Base-by-base conservation (phyloP, 2,329 filamentous ascomycete genomes). In the Aureobasidium uvarum region DNA sequence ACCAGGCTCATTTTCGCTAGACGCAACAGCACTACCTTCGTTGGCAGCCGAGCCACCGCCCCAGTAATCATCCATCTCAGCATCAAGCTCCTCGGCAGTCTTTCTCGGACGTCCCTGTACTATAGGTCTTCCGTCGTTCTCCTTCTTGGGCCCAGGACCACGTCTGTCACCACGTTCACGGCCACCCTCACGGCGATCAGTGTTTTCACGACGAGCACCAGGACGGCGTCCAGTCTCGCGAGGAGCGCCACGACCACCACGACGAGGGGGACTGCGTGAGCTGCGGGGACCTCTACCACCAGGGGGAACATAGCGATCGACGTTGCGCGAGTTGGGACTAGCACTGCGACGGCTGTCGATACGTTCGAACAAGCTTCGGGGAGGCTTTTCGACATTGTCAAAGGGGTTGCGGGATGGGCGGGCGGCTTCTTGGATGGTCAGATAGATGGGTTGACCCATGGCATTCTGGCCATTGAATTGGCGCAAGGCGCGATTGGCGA, bases 1-100 rank as follows among this genome's bases (percentile, higher is more conserved):
- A 16, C 46, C 64, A 56, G 45, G n/a, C 25, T 39, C 48, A 20
- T 60, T 50, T 13, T 65, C 25, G 3, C 43, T 55, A 46, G 46
- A 51, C n/a, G 41, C 60, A 45, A 51, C 62, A 43, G 56, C 62
- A 31, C 51, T 66, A 16, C 38, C 66, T 36, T 59, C 50, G n/a
- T 38, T 43, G 25, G 63, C 64, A 28, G 59, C 58, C 18, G 51
- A 50, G 28, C 45, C 41, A 25, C 39, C 62, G 43, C 60, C 63
- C 65, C 66, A 97, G 77, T 97, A 97, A 74, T 96, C 91, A 36
- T 89, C 92, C 93, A 97, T 97, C 78, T 97, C 93, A n/a, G 91
- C 91, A 75, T 97, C 93, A 46, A 97, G 82, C 75, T 97, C 91
- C 72, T 96, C 91, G 70, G 92, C 89, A 0, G 93, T 96, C 84